Percentiles rank a stretch among this genome's conserved stretches.
phyloP scores from a whole-genome alignment of 768 basidiomycete species.

The Imleria badia region DNA sequence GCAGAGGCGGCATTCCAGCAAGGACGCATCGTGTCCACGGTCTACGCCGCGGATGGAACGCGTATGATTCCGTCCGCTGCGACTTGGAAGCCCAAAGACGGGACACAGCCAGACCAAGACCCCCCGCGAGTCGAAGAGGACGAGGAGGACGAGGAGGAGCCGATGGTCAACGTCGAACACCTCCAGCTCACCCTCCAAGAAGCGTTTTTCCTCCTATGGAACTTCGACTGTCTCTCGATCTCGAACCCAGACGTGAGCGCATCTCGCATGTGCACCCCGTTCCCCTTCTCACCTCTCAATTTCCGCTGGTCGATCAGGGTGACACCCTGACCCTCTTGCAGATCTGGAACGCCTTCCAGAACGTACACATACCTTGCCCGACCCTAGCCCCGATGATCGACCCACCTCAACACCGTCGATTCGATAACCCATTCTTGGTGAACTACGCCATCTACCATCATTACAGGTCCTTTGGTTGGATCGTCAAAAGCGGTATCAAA shows the following conservation, averaged over 20 bases:
- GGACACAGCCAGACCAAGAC: conserved; percentile 15
- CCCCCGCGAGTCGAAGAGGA: conserved; percentile 20
- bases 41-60: conserved; percentile 49
- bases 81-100: conserved; percentile 64
- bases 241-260: conserved; percentile 62
- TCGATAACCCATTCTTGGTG: conserved; percentile 92
- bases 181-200: conserved; percentile 88
- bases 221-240: conserved; percentile 76
- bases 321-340: conserved; percentile 53
- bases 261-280: neutral
- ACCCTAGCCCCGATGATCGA: conserved; percentile 29
- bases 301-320: conserved; percentile 37
- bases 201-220: conserved; percentile 87
- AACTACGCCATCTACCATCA: conserved; percentile 92
- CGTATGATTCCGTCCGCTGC: conserved; percentile 70
- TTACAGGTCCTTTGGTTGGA: conserved; percentile 95
- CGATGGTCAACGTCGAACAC: conserved; percentile 78
- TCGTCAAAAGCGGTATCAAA: conserved; percentile 93
- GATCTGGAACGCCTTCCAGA: conserved; percentile 67
- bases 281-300: neutral
- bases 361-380: conserved; percentile 45
- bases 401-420: conserved; percentile 40
- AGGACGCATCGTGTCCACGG: conserved; percentile 61
- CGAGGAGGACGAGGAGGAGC: conserved; percentile 42
- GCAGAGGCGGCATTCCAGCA: conserved; percentile 77